phyloP scores from a whole-genome alignment of 73 alveolate genomes.

The Symbiodinium pilosum region DNA sequence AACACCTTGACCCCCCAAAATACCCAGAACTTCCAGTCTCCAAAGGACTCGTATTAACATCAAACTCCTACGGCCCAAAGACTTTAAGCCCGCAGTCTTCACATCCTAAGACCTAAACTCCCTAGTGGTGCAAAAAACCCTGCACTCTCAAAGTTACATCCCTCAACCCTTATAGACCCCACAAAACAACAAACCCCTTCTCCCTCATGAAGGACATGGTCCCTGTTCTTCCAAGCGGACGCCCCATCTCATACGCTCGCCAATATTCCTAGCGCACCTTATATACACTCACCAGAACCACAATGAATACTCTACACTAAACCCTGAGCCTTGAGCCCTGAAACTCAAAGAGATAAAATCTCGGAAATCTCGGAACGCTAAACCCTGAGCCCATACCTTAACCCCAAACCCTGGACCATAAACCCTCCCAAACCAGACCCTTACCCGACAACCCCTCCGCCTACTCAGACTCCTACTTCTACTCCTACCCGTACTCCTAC shows the following conservation, averaged over 20 bases:
- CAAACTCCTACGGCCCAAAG: not conserved
- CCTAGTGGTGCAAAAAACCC: no score
- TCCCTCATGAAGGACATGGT: not conserved
- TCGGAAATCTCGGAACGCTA: not conserved
- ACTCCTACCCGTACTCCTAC: no score
- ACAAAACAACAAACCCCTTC: no score
- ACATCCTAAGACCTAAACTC: no score
- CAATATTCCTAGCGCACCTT: no score
- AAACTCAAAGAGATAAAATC: not conserved
- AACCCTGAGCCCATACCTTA: not conserved
- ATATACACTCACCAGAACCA: no score
- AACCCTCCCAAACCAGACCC: not conserved
- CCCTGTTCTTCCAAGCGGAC: not conserved
- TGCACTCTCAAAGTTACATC: not conserved
- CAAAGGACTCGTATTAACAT: not conserved
- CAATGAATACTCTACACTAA: not conserved
- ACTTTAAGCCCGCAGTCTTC: no score
- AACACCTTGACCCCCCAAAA: no score
- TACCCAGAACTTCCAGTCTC: not conserved
- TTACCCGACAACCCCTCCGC: no score
- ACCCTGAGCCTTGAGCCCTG: not conserved
- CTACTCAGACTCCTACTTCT: no score
- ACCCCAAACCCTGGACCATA: not conserved
- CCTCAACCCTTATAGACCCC: not conserved
- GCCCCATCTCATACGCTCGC: no score